These are phyloP conservation scores for Papiliotrema terrestris DNA, from an alignment of 1,284 basidiomycete genomes.

Conservation along the genomic window DNA sequence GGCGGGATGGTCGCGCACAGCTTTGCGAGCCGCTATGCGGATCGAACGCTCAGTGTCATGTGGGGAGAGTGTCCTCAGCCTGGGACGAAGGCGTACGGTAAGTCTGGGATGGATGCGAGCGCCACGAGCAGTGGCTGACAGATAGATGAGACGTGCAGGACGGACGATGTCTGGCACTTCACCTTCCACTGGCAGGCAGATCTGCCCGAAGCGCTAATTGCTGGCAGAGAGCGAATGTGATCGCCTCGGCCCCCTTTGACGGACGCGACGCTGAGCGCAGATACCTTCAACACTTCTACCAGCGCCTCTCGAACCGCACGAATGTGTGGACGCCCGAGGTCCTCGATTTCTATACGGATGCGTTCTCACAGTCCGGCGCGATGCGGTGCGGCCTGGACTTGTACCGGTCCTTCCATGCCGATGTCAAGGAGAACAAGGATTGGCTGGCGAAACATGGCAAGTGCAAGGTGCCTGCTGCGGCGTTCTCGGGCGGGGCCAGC, in stretches of 20 bases:
- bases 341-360: conserved; percentile 12
- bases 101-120: conserved; percentile 5
- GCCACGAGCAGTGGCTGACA: neutral
- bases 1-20: conserved; percentile 26
- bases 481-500: conserved; percentile 17
- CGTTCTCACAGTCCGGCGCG: conserved; percentile 16
- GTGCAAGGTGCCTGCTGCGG: conserved; percentile 14
- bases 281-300: conserved; percentile 25
- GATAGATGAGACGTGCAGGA: neutral
- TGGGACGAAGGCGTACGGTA: conserved; percentile 21
- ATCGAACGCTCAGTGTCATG: conserved; percentile 15
- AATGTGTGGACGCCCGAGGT: conserved; percentile 13
- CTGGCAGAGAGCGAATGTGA: conserved; percentile 19
- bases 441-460: conserved; percentile 12
- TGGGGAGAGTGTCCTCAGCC: conserved; percentile 13
- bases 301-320: conserved; percentile 17
- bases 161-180: conserved; percentile 22
- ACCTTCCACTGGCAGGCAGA: conserved; percentile 26
- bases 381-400: conserved; percentile 26
- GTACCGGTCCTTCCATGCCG: conserved; percentile 23
- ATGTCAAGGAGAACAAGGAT: conserved; percentile 13
- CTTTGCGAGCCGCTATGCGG: conserved; percentile 20
- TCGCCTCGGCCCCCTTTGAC: neutral
- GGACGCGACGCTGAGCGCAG: neutral
- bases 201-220: conserved; percentile 22